Conservation (phyloP, 306 rosid genomes). For the Sindora glabra region DNA sequence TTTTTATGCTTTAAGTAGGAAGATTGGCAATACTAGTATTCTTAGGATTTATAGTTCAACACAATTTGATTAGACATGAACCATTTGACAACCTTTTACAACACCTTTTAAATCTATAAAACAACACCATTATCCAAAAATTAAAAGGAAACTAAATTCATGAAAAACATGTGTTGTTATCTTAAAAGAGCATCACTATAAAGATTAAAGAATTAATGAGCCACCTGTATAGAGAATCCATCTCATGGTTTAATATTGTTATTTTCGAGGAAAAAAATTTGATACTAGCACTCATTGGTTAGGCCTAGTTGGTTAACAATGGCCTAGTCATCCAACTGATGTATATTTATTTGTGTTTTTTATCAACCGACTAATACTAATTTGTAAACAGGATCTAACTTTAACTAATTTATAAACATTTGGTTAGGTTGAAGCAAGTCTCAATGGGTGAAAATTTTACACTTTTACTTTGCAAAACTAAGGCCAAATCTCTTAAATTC, state of each 20-base stretch:
- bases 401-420: too few relatives aligned
- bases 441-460: too few relatives aligned
- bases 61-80: conserved; percentile 82
- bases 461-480: too few relatives aligned
- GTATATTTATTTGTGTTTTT: too few relatives aligned
- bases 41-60: conserved; percentile 84
- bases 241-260: conserved; percentile 27
- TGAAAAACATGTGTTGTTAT: conserved; percentile 22
- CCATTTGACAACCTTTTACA: conserved; percentile 95
- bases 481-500: too few relatives aligned
- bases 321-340: too few relatives aligned
- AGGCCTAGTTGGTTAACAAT: too few relatives aligned
- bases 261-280: too few relatives aligned
- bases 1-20: conserved; percentile 39
- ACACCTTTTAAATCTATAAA: conserved; percentile 96
- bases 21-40: conserved; percentile 98
- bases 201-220: conserved; percentile 32
- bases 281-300: too few relatives aligned
- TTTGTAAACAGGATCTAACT: too few relatives aligned
- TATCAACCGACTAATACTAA: too few relatives aligned
- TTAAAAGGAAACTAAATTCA: conserved; percentile 25
- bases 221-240: conserved; percentile 54
- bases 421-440: too few relatives aligned
- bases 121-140: conserved; percentile 91
- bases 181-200: conserved; percentile 37